phyloP scores from a whole-genome alignment of 2,329 filamentous ascomycete genomes.

The Hymenotorrendiella dingleyae region DNA sequence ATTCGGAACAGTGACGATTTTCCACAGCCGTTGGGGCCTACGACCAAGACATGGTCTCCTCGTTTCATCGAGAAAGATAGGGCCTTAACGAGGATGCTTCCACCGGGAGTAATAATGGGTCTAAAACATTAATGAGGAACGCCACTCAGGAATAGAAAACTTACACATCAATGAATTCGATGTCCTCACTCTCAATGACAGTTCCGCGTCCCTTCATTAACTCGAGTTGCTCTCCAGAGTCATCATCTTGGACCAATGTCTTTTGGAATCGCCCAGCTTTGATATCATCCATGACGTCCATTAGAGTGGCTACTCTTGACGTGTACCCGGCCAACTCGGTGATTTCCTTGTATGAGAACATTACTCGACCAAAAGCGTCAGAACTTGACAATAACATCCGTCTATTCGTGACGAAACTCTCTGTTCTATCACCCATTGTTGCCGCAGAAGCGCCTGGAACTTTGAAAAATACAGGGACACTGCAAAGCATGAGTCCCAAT shows the following conservation, averaged over 20 bases:
- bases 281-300: slow-evolving; percentile 94
- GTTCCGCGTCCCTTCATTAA: slow-evolving; percentile 77
- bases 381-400: slow-evolving; percentile 88
- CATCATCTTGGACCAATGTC: slow-evolving; percentile 86
- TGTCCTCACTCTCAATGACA: slow-evolving; percentile 75
- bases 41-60: slow-evolving; percentile 82
- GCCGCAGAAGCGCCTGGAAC: slow-evolving; percentile 58
- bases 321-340: slow-evolving; percentile 95
- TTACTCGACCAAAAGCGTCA: slow-evolving; percentile 89
- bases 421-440: slow-evolving; percentile 63
- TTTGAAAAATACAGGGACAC: slow-evolving; percentile 92
- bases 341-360: slow-evolving; percentile 98
- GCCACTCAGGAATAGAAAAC: slow-evolving; percentile 25
- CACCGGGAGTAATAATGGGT: slow-evolving; percentile 94
- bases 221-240: slow-evolving; percentile 73
- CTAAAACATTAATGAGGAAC: slow-evolving; percentile 28
- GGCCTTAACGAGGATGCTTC: slow-evolving; percentile 80
- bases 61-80: slow-evolving; percentile 82
- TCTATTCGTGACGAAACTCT: slow-evolving; percentile 87
- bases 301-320: slow-evolving; percentile 78
- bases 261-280: slow-evolving; percentile 89
- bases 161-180: slow-evolving; percentile 77
- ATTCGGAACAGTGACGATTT: slow-evolving; percentile 97
- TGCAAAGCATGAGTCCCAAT: slow-evolving; percentile 83
- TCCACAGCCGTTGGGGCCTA: slow-evolving; percentile 94